phyloP scores from a whole-genome alignment of 1,284 basidiomycete genomes.

The Tremellales sp. region DNA sequence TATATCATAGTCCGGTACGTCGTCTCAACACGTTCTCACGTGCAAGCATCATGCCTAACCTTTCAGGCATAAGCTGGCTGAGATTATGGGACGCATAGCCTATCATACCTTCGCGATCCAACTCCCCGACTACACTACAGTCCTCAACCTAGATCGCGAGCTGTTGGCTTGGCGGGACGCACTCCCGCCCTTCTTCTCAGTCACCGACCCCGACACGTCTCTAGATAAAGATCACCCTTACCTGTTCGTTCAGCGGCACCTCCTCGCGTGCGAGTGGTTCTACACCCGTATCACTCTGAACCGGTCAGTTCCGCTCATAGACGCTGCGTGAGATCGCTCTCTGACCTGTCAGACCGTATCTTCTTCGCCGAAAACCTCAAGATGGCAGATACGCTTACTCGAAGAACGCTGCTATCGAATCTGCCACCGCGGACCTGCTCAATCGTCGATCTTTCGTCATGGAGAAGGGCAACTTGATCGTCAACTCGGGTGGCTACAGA shows the following conservation, averaged over 20 bases:
- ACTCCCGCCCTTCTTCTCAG: slow-evolving; percentile 44
- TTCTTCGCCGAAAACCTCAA: slow-evolving; percentile 47
- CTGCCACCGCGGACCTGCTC: slow-evolving; percentile 48
- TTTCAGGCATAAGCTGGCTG: slow-evolving; percentile 44
- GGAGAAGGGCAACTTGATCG: slow-evolving; percentile 48
- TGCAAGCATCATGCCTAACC: not conserved
- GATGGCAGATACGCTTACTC: slow-evolving; percentile 48
- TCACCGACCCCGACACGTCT: slow-evolving; percentile 42
- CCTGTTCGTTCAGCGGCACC: slow-evolving; percentile 47
- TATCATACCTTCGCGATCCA: slow-evolving; percentile 51
- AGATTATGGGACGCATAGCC: slow-evolving; percentile 50
- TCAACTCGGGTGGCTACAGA: slow-evolving; percentile 47
- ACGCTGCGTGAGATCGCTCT: not conserved
- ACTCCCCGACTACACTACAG: slow-evolving; percentile 49
- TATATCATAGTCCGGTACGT: slow-evolving; percentile 46
- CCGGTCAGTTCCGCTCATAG: slow-evolving; percentile 16
- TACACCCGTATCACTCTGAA: slow-evolving; percentile 48
- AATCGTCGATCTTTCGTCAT: slow-evolving; percentile 47
- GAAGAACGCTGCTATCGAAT: slow-evolving; percentile 49
- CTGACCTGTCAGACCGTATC: slow-evolving; percentile 36
- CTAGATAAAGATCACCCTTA: slow-evolving; percentile 43
- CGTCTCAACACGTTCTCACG: not conserved
- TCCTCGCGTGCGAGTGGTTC: slow-evolving; percentile 46
- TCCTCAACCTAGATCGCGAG: slow-evolving; percentile 49
- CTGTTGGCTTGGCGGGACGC: slow-evolving; percentile 46